Evolutionary conservation across 2,329 filamentous ascomycete genomes (phyloP).

Genomic region (Cephalotrichum gorgonifer): DNA sequence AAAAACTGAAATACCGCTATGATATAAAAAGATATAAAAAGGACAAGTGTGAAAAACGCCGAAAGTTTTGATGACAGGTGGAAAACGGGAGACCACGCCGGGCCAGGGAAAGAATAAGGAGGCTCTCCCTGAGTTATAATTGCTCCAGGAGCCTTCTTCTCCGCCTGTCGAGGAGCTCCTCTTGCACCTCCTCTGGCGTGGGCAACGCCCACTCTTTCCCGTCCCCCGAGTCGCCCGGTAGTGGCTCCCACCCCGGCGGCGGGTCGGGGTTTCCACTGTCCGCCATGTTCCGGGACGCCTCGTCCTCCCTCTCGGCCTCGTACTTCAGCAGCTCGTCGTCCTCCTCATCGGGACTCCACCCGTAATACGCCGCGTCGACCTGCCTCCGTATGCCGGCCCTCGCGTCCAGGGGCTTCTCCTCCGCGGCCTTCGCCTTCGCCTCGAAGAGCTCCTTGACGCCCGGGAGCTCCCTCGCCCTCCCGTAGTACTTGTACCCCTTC

Average conservation of each 20-base stretch:
- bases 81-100: not conserved
- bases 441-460: conserved; percentile 97
- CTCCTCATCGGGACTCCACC: conserved; percentile 87
- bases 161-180: conserved; percentile 80
- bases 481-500: conserved; percentile 92
- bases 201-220: conserved; percentile 76
- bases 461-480: conserved; percentile 76
- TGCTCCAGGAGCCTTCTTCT: conserved; percentile 78
- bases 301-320: conserved; percentile 73
- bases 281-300: conserved; percentile 62
- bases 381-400: conserved; percentile 60
- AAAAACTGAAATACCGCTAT: not conserved
- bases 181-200: conserved; percentile 83
- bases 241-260: conserved; percentile 66
- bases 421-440: conserved; percentile 45
- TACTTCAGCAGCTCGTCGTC: conserved; percentile 71
- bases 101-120: not conserved
- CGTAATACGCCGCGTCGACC: conserved; percentile 93
- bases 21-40: not conserved
- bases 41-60: not conserved
- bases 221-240: conserved; percentile 81
- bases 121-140: conserved; percentile 34
- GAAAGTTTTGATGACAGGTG: not conserved
- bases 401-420: conserved; percentile 54
- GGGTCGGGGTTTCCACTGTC: conserved; percentile 42